Evolutionary conservation across 345 rosid species (phyloP).

Genomic region (Dimocarpus longan): DNA sequence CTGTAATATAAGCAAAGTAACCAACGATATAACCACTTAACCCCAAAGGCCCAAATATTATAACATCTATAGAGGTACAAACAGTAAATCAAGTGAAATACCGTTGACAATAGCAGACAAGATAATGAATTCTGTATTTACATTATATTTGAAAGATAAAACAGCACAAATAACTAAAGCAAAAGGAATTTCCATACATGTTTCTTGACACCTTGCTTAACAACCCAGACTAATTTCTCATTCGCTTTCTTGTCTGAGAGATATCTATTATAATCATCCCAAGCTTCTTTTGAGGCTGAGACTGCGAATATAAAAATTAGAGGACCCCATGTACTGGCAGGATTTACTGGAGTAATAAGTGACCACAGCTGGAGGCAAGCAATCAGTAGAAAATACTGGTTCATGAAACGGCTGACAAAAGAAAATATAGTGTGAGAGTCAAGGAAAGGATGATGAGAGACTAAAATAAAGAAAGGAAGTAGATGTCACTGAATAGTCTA

Average conservation of each 20-base stretch:
- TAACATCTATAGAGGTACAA: conserved; percentile 3
- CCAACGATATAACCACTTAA: background rate
- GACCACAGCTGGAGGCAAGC: conserved; percentile 99
- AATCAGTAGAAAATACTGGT: conserved; percentile 97
- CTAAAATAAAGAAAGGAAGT: conserved; percentile 6
- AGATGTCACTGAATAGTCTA: background rate
- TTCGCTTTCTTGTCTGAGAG: conserved; percentile 96
- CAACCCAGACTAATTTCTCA: conserved; percentile 97
- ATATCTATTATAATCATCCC: conserved; percentile 99
- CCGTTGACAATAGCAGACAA: background rate
- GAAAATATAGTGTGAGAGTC: conserved; percentile 16
- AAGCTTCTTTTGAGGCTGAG: conserved; percentile 98
- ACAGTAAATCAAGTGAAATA: background rate
- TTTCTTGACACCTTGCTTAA: conserved; percentile 67
- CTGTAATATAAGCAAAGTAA: conserved; percentile 7
- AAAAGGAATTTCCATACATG: conserved; percentile 57
- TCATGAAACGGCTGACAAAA: conserved; percentile 94
- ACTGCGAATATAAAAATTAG: conserved; percentile 91
- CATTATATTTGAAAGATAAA: background rate
- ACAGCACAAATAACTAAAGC: background rate
- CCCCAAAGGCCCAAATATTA: background rate
- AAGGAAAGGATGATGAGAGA: background rate
- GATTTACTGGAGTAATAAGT: conserved; percentile 97
- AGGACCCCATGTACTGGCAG: conserved; percentile 99
- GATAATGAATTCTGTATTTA: background rate